Base-by-base conservation (phyloP, 2,329 filamentous ascomycete genomes). In the Ceratocystis papillata region DNA sequence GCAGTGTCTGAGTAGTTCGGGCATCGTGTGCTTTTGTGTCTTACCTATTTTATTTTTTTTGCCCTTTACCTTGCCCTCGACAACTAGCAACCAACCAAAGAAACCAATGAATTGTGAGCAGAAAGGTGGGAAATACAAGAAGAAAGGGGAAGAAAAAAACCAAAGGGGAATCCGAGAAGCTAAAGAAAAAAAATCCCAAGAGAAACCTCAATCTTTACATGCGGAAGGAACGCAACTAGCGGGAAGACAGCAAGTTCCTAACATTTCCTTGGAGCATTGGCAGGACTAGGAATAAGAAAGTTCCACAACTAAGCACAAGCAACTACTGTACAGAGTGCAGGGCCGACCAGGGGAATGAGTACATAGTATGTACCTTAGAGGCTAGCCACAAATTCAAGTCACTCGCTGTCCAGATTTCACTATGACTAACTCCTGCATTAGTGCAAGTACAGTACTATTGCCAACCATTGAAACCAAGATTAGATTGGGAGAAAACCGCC, bases 151-250 rank as follows among this genome's bases (percentile, higher is more conserved):
- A 22, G 17, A 63, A 53, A 50, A 28, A 33, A 50, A 22, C 12
- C n/a, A 45, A 22, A 37, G 17, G 25, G 28, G n/a, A 33, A 30
- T 17, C 10, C 3, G 20, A 17, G 28, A 33, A 59, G 22, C 5
- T 25, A 20, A 25, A 41, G 30, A 22, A 41, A 41, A 20, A 53
- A 53, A 41, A 55, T 33, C 10, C 45, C 61, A 48, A 37, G 55
- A 30, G 55, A 50, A 28, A 37, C 55, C 3, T 59, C 28, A 59
- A 59, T 59, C 55, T 59, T 59, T 59, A 59, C 55, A 59, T 59
- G 55, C 55, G 55, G 55, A 59, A 59, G 55, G 55, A 59, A 33
- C 55, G 25, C 55, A 59, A 37, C 55, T 59, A 59, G 55, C 55
- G 25, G 55, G 55, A 59, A 59, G 55, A 17, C 55, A 59, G 55